These are phyloP conservation scores for Naganishia vishniacii DNA, from an alignment of 768 basidiomycete genomes.

Conservation along the genomic window DNA sequence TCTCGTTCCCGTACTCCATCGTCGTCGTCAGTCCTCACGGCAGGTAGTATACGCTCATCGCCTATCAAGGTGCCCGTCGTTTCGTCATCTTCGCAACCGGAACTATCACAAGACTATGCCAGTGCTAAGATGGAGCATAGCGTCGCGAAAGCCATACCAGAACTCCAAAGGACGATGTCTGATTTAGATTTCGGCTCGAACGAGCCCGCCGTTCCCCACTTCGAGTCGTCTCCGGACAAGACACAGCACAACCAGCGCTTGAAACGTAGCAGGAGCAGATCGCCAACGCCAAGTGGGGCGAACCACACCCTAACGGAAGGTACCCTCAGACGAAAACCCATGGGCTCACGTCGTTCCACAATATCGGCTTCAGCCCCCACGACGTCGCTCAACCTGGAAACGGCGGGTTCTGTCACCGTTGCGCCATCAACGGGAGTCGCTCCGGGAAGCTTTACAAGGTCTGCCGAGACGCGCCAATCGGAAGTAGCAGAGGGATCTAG, in stretches of 20 bases:
- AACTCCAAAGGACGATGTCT: not conserved
- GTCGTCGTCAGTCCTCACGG: not conserved
- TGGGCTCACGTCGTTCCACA: conserved; percentile 5
- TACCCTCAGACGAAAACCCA: not conserved
- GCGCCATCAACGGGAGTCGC: not conserved
- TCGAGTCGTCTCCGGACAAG: not conserved
- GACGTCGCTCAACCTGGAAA: conserved; percentile 7
- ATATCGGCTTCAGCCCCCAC: conserved; percentile 12
- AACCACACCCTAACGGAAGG: not conserved
- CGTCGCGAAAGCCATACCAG: not conserved
- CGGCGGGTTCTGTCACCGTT: not conserved
- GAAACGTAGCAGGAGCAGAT: too few relatives aligned
- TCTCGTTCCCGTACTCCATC: conserved; percentile 2
- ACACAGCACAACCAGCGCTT: not conserved
- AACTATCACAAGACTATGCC: conserved; percentile 2
- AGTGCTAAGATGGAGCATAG: not conserved
- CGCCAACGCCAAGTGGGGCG: not conserved
- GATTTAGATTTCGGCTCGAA: not conserved
- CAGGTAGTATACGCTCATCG: not conserved
- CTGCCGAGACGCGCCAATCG: not conserved
- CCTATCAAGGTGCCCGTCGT: conserved; percentile 1
- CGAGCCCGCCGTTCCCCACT: not conserved
- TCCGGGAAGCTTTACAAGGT: not conserved
- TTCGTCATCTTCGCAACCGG: not conserved
- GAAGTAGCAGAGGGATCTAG: not conserved